Evolutionary conservation across 768 basidiomycete genomes (phyloP).

Genomic region (Mycena maculata): DNA sequence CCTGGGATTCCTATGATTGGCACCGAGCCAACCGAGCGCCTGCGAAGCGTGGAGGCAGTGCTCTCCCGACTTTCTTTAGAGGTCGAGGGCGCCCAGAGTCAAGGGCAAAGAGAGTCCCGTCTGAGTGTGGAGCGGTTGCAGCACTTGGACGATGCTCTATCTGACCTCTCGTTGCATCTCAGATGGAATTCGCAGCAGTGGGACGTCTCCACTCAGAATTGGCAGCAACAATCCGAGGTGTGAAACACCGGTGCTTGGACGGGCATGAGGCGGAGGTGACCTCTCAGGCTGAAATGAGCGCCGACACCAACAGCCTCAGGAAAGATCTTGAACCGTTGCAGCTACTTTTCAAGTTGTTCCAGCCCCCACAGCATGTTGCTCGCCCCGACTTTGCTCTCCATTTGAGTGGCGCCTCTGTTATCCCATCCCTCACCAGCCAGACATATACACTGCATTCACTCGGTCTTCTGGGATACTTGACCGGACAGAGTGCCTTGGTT

Average conservation of each 20-base stretch:
- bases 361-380: constrained; percentile 55
- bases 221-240: no score
- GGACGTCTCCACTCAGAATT: constrained; percentile 63
- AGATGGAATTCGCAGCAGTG: constrained; percentile 45
- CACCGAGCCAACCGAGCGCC: no score
- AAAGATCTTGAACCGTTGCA: constrained; percentile 67
- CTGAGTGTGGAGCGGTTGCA: background rate
- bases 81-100: constrained; percentile 57
- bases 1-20: no score
- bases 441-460: constrained; percentile 75
- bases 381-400: constrained; percentile 88
- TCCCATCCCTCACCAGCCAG: constrained; percentile 85
- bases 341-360: constrained; percentile 49
- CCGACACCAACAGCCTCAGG: constrained; percentile 60
- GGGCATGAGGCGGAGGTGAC: no score
- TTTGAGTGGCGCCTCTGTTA: constrained; percentile 82
- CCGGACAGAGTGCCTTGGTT: constrained; percentile 69
- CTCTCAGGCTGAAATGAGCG: constrained; percentile 55
- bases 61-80: constrained; percentile 51
- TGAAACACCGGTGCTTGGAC: no score
- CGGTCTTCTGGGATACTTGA: constrained; percentile 65
- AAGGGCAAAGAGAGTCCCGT: constrained; percentile 51
- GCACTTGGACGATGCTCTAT: background rate
- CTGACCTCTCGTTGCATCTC: background rate
- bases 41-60: background rate